Evolutionary conservation across 1,284 basidiomycete species (phyloP), one percentile per base, ranked within the genome.

Genomic region (Jaminaea rosea): DNA sequence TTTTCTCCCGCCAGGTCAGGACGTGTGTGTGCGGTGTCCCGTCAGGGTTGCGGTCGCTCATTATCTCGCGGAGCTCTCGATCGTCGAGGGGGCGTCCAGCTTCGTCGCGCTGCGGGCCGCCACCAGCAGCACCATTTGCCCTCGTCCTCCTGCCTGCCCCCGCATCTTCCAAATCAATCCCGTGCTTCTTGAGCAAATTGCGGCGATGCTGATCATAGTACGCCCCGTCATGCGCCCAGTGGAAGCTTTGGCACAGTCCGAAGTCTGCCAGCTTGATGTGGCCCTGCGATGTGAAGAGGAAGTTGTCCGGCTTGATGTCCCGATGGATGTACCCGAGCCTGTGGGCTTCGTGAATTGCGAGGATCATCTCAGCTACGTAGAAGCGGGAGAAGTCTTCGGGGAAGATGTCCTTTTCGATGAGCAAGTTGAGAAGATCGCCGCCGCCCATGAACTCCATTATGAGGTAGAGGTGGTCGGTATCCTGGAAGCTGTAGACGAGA

Each of bases 241-340:
- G 63, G 56, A 70, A 70, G 49, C 58, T 60, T 54, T 68, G 61
- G 48, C 60, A 92, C 58, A 97, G 80, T 24, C 93, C 92, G 75
- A 97, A 96, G 76, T 97, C 93, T 68, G 87, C 88, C 53, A 97
- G 82, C 76, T 85, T 87, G 76, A 98, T 86, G 76, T 97, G 92
- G 6, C 92, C 92, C 57, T 87, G 80, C 52, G 85, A 84, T 75
- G 89, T 87, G 77, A 96, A 93, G 46, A 96, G 79, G 78, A 96
- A 96, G 76, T 96, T 96, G 84, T 92, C 78, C 58, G 89, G 89
- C 77, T 93, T 93, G 77, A 96, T 93, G 78, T 97, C 92, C 50
- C 92, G 83, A 77, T 96, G 92, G 65, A 96, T 94, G 78, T 93
- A 97, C 2, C 92, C 92, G 62, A 89, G 84, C 69, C 84, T 84